Evolutionary conservation across 129 eudicot genomes (phyloP).

Genomic region (Apium graveolens): DNA sequence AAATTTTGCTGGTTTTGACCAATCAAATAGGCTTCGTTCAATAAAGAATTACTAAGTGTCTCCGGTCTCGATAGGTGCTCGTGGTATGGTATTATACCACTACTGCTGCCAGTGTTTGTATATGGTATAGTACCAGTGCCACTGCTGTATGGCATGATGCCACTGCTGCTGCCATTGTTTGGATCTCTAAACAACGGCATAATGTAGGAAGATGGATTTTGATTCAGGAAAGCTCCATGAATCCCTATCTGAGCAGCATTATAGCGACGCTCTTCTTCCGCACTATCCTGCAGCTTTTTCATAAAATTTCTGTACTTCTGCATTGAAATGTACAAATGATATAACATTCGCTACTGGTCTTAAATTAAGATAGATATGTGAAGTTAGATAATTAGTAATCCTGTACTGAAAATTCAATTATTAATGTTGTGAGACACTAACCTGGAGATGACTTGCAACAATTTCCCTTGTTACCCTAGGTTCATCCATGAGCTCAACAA

Average conservation of each 20-base stretch:
- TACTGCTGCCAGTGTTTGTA: too few species aligned
- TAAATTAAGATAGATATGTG: background rate
- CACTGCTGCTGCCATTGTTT: too few species aligned
- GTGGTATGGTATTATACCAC: background rate
- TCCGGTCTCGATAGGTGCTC: background rate
- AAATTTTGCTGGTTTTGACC: background rate
- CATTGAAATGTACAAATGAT: background rate
- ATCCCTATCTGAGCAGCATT: too few species aligned
- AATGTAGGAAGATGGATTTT: too few species aligned
- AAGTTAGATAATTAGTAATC: background rate
- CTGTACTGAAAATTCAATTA: background rate
- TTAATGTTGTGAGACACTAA: background rate
- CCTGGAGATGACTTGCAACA: too few species aligned
- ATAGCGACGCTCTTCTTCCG: too few species aligned
- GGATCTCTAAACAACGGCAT: too few species aligned
- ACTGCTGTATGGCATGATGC: too few species aligned
- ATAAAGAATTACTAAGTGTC: background rate
- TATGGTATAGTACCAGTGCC: too few species aligned
- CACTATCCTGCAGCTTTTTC: background rate
- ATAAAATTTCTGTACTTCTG: conserved; percentile 21
- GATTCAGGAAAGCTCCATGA: too few species aligned
- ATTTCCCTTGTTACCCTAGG: too few species aligned
- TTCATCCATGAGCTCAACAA: background rate
- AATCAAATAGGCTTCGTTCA: background rate
- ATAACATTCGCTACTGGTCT: background rate